A percentile compares a stretch with the other conserved stretches of the same genome.
These are phyloP conservation scores for Boletus eberwhitei DNA, from an alignment of 768 basidiomycete genomes.

Conservation along the genomic window DNA sequence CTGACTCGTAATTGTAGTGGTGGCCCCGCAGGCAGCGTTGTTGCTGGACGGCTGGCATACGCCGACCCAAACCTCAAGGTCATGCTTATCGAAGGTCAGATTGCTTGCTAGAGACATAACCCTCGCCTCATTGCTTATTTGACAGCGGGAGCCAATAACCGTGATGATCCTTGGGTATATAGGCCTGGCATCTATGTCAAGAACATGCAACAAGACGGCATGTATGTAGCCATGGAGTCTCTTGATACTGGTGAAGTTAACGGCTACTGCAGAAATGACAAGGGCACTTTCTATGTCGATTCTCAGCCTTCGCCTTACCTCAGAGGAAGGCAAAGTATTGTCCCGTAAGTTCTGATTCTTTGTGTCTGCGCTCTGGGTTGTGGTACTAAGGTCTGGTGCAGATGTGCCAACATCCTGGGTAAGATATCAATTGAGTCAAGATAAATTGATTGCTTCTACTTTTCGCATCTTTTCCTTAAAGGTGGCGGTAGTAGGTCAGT, in stretches of 20 bases:
- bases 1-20: constrained; percentile 36
- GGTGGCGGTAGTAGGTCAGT: constrained; percentile 55
- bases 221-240: constrained; percentile 41
- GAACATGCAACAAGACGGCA: constrained; percentile 69
- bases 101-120: not conserved
- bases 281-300: constrained; percentile 70
- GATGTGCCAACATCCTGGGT: constrained; percentile 67
- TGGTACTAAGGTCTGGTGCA: constrained; percentile 19
- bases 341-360: constrained; percentile 46
- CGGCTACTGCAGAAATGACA: constrained; percentile 54
- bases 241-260: not conserved
- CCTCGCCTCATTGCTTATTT: not conserved
- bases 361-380: not conserved
- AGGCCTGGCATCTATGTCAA: constrained; percentile 64
- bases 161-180: constrained; percentile 75
- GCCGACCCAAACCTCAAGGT: constrained; percentile 72
- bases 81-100: constrained; percentile 67
- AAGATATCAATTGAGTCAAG: constrained; percentile 1
- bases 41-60: constrained; percentile 66
- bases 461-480: constrained; percentile 9
- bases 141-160: constrained; percentile 63
- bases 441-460: not conserved
- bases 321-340: constrained; percentile 62
- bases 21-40: constrained; percentile 65
- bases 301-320: constrained; percentile 53